Evolutionary conservation across 75 land plant species (phyloP), one percentile per base, ranked within the genome.

Genomic region (Selaginella moellendorffii): DNA sequence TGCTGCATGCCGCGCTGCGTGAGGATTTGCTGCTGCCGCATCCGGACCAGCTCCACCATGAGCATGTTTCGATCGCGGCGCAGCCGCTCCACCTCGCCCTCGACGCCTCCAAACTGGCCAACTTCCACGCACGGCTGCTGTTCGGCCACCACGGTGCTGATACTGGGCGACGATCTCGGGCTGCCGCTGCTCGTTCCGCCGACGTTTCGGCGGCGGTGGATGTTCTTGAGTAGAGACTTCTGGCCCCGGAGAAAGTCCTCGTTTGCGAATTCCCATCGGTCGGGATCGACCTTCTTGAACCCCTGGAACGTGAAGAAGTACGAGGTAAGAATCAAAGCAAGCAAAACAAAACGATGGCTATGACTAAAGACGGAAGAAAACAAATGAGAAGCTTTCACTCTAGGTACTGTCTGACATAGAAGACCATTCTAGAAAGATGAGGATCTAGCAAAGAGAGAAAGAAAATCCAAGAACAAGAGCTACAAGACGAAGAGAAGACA

Each of bases 201-300:
- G 73, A 26, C 84, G 63, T 63, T 69, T 83, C 17, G 69, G 60
- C 88, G 82, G 54, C 85, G 74, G 52, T 61, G 84, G 24, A 85
- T 80, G 27, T 53, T 66, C 76, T 68, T 80, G 42, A 85, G 66
- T 19, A 82, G 69, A 26, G 79, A 79, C 62, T 58, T 82, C 46
- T 82, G 81, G 65, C 88, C 91, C 65, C 76, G 77, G 24, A 77
- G 29, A 26, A 87, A 87, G 1, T 53, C 74, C 64, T 84, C 83
- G 65, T 84, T 82, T 0, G 91, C 91, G 73, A 87, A 87, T 59
- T 87, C 88, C 87, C 87, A 87, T 54, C 74, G 63, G 21, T 87
- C 85, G 20, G 81, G 53, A 65, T 82, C 85, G 53, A 84, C 81
- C 71, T 87, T 87, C 10, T 79, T 81, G 62, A 87, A 87, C 23